These are phyloP conservation scores for Tolypocladium ovalisporum DNA, from an alignment of 2,329 filamentous ascomycete genomes.

Conservation along the genomic window DNA sequence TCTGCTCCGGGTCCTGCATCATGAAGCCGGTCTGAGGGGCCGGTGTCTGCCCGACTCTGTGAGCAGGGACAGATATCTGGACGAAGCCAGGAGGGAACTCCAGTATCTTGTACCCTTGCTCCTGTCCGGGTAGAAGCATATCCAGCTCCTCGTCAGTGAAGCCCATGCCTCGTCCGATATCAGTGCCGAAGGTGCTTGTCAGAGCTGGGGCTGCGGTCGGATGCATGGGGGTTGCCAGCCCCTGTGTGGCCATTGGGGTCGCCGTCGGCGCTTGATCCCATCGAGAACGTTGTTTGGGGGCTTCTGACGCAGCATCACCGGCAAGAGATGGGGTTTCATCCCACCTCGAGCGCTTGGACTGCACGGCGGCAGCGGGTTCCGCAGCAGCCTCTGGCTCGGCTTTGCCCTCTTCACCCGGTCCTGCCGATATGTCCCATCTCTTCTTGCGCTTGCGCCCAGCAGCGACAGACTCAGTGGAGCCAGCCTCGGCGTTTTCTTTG, in stretches of 20 bases:
- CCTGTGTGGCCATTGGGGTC: conserved; percentile 61
- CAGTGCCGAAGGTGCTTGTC: conserved; percentile 64
- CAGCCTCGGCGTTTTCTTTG: conserved; percentile 63
- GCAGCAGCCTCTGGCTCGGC: conserved; percentile 32
- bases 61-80: conserved; percentile 64
- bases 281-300: conserved; percentile 65
- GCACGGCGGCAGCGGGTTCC: conserved; percentile 41
- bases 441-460: conserved; percentile 77
- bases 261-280: conserved; percentile 87
- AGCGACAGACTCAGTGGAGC: conserved; percentile 51
- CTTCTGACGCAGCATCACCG: conserved; percentile 44
- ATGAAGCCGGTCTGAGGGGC: conserved; percentile 79
- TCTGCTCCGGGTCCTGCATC: conserved; percentile 91
- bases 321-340: conserved; percentile 61
- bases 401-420: conserved; percentile 41
- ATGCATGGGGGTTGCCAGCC: conserved; percentile 70
- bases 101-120: conserved; percentile 85
- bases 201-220: conserved; percentile 45
- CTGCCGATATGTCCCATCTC: conserved; percentile 77
- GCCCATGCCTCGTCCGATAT: conserved; percentile 69
- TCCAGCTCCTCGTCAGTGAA: conserved; percentile 93
- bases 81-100: conserved; percentile 88
- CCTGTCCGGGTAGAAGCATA: conserved; percentile 75
- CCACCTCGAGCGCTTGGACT: conserved; percentile 75
- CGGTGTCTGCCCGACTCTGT: conserved; percentile 65